These are phyloP conservation scores for Melastoma candidum DNA, from an alignment of 441 rosid species.

Conservation along the genomic window DNA sequence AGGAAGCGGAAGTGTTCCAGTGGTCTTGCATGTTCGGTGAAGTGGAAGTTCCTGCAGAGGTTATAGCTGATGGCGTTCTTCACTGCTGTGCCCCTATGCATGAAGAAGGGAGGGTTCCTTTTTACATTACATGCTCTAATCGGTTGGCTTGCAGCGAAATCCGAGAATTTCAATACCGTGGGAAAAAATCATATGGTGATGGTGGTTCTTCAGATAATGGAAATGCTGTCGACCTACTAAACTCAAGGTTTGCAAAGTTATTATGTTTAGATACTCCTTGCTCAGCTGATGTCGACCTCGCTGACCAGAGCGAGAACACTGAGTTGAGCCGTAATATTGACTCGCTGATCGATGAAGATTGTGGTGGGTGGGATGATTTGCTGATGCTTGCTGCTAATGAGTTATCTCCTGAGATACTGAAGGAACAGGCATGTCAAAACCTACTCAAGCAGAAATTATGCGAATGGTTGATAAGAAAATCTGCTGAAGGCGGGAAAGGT, in stretches of 20 bases:
- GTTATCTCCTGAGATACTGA: conserved; percentile 31
- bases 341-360: conserved; percentile 52
- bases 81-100: conserved; percentile 59
- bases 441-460: conserved; percentile 65
- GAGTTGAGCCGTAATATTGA: conserved; percentile 46
- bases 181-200: conserved; percentile 21
- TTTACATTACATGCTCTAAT: conserved; percentile 87
- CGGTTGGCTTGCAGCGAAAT: conserved; percentile 95
- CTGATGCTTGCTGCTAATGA: conserved; percentile 27
- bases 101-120: conserved; percentile 75
- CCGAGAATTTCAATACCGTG: conserved; percentile 77
- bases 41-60: conserved; percentile 84
- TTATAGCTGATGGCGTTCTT: conserved; percentile 73
- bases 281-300: conserved; percentile 16
- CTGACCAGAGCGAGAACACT: conserved; percentile 26
- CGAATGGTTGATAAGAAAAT: conserved; percentile 69
- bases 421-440: conserved; percentile 51
- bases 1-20: conserved; percentile 37
- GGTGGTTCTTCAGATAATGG: conserved; percentile 24
- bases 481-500: conserved; percentile 79
- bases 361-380: conserved; percentile 52
- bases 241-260: conserved; percentile 49
- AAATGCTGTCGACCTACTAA: conserved; percentile 32
- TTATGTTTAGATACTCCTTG: conserved; percentile 33
- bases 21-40: conserved; percentile 99